These are phyloP conservation scores for Pseudofabraea citricarpa DNA, from an alignment of 2,329 filamentous ascomycete genomes.

Conservation along the genomic window DNA sequence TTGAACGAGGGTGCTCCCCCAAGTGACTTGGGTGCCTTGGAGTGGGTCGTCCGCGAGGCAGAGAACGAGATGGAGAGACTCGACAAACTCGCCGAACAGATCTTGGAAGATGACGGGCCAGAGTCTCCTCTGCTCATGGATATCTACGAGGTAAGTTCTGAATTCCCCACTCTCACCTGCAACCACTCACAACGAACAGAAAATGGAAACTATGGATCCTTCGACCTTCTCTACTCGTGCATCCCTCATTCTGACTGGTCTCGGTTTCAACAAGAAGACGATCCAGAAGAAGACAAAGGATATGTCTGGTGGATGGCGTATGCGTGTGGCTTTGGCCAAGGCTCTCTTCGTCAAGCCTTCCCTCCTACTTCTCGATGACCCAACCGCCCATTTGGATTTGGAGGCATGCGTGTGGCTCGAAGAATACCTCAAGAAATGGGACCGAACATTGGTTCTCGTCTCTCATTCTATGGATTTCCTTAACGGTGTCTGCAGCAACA, in stretches of 20 bases:
- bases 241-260: conserved; percentile 94
- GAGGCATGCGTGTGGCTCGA: conserved; percentile 99
- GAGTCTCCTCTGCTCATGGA: conserved; percentile 89
- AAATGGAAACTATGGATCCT: conserved; percentile 98
- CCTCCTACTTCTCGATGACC: conserved; percentile 92
- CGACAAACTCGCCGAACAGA: conserved; percentile 82
- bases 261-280: conserved; percentile 97
- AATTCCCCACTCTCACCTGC: background rate
- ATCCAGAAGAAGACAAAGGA: conserved; percentile 99
- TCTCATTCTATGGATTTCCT: conserved; percentile 99
- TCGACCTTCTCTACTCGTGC: conserved; percentile 95
- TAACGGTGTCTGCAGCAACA: conserved; percentile 96
- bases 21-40: conserved; percentile 82
- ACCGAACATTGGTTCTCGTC: conserved; percentile 90
- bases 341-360: conserved; percentile 98
- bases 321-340: conserved; percentile 97
- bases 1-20: conserved; percentile 95
- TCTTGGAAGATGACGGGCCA: conserved; percentile 87
- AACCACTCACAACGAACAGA: conserved; percentile 44
- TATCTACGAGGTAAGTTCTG: conserved; percentile 77
- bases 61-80: conserved; percentile 88
- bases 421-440: conserved; percentile 99
- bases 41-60: conserved; percentile 95
- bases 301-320: conserved; percentile 99
- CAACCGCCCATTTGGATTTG: conserved; percentile 97